phyloP scores from a whole-genome alignment of 1,284 basidiomycete genomes.

The Cerrena zonata region DNA sequence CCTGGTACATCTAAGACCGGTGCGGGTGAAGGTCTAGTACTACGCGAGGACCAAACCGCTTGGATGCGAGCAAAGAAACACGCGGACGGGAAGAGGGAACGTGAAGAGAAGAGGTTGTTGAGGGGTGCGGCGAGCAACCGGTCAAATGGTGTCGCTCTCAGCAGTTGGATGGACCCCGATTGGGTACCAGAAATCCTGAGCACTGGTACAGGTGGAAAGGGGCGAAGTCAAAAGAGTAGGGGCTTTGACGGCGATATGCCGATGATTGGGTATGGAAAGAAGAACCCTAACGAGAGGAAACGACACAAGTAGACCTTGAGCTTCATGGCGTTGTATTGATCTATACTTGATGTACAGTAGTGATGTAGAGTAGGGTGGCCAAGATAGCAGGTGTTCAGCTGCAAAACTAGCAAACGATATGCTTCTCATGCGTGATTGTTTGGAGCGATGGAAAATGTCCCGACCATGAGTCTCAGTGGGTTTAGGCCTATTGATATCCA shows the following conservation, averaged over 20 bases:
- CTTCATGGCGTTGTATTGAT: background rate
- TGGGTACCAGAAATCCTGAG: constrained; percentile 86
- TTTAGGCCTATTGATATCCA: background rate
- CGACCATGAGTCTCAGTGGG: background rate
- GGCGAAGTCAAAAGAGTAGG: constrained; percentile 47
- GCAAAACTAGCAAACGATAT: no score
- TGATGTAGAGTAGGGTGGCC: no score
- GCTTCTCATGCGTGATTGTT: no score
- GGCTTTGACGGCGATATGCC: constrained; percentile 68
- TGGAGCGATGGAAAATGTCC: background rate
- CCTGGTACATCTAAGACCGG: constrained; percentile 83
- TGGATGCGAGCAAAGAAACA: constrained; percentile 78
- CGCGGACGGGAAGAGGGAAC: constrained; percentile 64
- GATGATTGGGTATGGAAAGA: constrained; percentile 75
- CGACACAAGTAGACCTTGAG: constrained; percentile 41
- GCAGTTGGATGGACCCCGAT: constrained; percentile 93
- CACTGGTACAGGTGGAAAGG: constrained; percentile 70
- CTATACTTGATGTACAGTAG: background rate
- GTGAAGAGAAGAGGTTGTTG: constrained; percentile 73
- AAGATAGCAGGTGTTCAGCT: no score
- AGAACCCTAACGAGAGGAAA: constrained; percentile 80
- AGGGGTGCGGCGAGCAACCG: constrained; percentile 51
- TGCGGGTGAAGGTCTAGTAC: constrained; percentile 71
- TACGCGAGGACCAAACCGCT: constrained; percentile 86
- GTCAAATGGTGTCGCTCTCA: constrained; percentile 47